Evolutionary conservation across 768 basidiomycete genomes (phyloP).

Genomic region (Amyloporia xantha): DNA sequence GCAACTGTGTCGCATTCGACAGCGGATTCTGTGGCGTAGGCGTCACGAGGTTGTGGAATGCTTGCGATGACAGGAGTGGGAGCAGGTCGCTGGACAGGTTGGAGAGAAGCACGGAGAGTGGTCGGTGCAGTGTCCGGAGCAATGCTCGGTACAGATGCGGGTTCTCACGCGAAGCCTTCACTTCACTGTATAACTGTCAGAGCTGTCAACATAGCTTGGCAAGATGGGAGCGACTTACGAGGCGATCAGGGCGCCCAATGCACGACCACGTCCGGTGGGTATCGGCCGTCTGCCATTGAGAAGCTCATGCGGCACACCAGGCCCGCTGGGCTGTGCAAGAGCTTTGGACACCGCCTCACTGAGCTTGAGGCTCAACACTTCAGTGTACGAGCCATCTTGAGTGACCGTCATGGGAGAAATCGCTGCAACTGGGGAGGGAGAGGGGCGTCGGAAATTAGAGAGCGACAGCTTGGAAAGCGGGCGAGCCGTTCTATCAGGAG

Average conservation of each 20-base stretch:
- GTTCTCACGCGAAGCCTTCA: constrained; percentile 58
- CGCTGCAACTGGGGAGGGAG: constrained; percentile 36
- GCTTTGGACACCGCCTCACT: constrained; percentile 80
- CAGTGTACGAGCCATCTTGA: constrained; percentile 77
- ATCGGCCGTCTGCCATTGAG: constrained; percentile 66
- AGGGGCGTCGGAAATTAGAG: constrained; percentile 50
- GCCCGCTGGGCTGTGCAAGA: constrained; percentile 55
- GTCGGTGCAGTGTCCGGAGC: constrained; percentile 66
- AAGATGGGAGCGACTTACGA: constrained; percentile 43
- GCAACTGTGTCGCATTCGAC: constrained; percentile 60
- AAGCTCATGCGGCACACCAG: constrained; percentile 43
- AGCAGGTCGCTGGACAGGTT: constrained; percentile 64
- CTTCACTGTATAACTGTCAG: constrained; percentile 43
- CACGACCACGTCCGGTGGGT: constrained; percentile 64
- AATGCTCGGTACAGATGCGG: constrained; percentile 62
- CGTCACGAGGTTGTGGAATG: constrained; percentile 47
- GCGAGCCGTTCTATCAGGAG: constrained; percentile 40
- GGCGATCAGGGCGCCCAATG: constrained; percentile 61
- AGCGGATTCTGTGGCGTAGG: constrained; percentile 39
- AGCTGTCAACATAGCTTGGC: constrained; percentile 11
- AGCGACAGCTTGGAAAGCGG: constrained; percentile 55
- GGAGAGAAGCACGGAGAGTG: constrained; percentile 65
- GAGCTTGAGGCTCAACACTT: constrained; percentile 67
- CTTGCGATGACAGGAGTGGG: constrained; percentile 57
- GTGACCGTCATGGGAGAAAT: constrained; percentile 35